A percentile compares a stretch with the other conserved stretches of the same genome.
phyloP scores from a whole-genome alignment of 495 filamentous ascomycete species.

The Penicillium cinerascens region DNA sequence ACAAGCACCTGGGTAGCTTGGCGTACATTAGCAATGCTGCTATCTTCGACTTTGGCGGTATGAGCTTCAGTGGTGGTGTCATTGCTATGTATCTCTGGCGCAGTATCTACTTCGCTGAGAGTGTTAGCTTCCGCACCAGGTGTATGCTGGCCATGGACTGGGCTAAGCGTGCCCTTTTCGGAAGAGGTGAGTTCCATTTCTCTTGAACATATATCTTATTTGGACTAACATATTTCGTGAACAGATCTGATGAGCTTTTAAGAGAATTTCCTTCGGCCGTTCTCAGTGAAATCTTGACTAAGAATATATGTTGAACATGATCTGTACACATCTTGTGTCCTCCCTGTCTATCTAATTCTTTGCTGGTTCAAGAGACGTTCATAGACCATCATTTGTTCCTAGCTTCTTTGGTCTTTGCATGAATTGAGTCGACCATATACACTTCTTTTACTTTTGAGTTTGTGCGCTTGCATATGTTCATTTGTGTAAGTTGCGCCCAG shows the following conservation, averaged over 20 bases:
- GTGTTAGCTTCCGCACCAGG: conserved; percentile 87
- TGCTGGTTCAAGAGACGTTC: background rate
- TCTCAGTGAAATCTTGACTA: background rate
- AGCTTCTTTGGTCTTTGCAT: background rate
- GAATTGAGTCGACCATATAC: background rate
- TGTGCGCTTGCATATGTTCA: background rate
- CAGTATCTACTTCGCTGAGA: conserved; percentile 96
- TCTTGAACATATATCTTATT: background rate
- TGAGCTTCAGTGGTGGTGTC: conserved; percentile 78
- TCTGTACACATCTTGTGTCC: background rate
- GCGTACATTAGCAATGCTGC: conserved; percentile 97
- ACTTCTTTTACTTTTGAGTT: background rate
- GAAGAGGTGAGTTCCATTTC: conserved; percentile 68
- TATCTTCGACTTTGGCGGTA: conserved; percentile 82
- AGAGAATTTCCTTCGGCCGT: background rate
- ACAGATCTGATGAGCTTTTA: conserved; percentile 68
- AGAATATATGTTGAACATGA: background rate
- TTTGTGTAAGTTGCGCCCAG: too few relatives aligned
- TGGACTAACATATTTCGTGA: background rate
- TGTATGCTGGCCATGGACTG: conserved; percentile 97
- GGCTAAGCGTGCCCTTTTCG: conserved; percentile 92
- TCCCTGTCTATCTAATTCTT: background rate
- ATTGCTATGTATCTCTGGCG: conserved; percentile 96
- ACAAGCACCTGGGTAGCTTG: conserved; percentile 84
- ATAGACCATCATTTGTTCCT: conserved; percentile 2